Base-by-base conservation (phyloP, 1,139 yeast genomes). In the Blastobotrys proliferans region DNA sequence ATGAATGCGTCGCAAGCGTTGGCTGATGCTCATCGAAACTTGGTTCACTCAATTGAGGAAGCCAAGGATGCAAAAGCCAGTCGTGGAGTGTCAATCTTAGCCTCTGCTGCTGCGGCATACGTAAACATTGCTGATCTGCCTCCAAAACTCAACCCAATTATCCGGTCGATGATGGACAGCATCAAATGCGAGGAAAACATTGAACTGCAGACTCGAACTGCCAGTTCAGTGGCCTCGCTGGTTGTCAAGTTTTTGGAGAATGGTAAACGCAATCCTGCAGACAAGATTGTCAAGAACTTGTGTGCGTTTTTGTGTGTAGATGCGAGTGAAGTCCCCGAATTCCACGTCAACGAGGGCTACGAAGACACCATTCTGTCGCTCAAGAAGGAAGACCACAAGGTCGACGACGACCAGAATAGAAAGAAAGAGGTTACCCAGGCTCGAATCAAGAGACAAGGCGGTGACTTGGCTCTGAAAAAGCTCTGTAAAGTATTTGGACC, bases 251-350 rank as follows among this genome's bases (percentile, higher is more conserved):
- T 94, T 50, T 69, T 79, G 32, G 62, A 61, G 1, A 68, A 67
- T 10, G 79, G 77, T 9, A 88, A 90, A 56, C 63, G 63, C 17
- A 80, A 81, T 32, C 94, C 94, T 2, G 81, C 92, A 2, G 95
- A 87, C 55, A 94, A 92, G 60, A 83, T 92, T 51, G 77, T 86
- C 41, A 90, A 87, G 60, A 94, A 94, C 57, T 68, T 94, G 44
- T 86, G 97, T 66, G 95, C 94, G 1, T 92, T 92, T 60, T 63
- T 92, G 38, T 92, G 98, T 68, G 97, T 90, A 32, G 98, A 92
- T 61, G 87, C 96, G 0, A 77, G 94, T 4, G 97, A 90, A 61
- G 97, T 92, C 27, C 98, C 98, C 2, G 97, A 88, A 57, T 92
- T 86, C 58, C 73, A 74, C 25, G 83, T 85, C 38, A 84, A 86